A percentile compares a stretch with the other conserved stretches of the same genome.
These are phyloP conservation scores for Metschnikowia matae DNA, from an alignment of 805 yeast genomes.

Conservation along the genomic window DNA sequence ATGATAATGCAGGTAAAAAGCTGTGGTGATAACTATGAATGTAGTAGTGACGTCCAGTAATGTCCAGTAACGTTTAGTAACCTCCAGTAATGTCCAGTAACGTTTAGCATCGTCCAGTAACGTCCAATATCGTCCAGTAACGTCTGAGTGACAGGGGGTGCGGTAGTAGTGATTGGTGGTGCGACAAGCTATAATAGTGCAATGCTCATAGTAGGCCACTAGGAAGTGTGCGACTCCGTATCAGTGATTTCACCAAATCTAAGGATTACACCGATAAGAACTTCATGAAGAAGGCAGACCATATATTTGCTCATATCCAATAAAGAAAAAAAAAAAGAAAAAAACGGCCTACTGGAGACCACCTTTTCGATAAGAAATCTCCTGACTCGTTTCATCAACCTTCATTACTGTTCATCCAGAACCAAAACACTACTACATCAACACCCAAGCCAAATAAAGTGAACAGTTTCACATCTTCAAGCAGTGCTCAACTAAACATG, in stretches of 20 bases:
- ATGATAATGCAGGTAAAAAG: no score
- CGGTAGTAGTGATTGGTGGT: neutral
- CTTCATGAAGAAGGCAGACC: constrained; percentile 36
- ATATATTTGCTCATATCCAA: constrained; percentile 36
- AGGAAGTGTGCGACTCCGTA: constrained; percentile 15
- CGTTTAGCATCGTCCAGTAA: no score
- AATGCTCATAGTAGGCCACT: no score
- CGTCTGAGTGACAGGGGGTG: no score
- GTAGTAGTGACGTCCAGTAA: no score
- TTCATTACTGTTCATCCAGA: constrained; percentile 6
- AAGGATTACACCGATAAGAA: constrained; percentile 34
- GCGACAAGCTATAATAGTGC: neutral
- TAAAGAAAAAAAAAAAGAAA: no score
- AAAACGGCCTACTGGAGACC: constrained; percentile 21
- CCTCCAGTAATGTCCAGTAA: no score
- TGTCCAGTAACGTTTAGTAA: no score
- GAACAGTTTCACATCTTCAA: constrained; percentile 1
- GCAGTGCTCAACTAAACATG: neutral
- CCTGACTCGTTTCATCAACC: constrained; percentile 4
- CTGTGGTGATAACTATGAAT: no score
- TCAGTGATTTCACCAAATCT: constrained; percentile 28
- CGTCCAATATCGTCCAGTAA: no score
- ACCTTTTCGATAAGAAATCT: constrained; percentile 3
- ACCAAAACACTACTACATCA: constrained; percentile 32
- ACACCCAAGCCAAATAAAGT: constrained; percentile 33